These are phyloP conservation scores for Metrosideros polymorpha DNA, from an alignment of 441 rosid species.

Conservation along the genomic window DNA sequence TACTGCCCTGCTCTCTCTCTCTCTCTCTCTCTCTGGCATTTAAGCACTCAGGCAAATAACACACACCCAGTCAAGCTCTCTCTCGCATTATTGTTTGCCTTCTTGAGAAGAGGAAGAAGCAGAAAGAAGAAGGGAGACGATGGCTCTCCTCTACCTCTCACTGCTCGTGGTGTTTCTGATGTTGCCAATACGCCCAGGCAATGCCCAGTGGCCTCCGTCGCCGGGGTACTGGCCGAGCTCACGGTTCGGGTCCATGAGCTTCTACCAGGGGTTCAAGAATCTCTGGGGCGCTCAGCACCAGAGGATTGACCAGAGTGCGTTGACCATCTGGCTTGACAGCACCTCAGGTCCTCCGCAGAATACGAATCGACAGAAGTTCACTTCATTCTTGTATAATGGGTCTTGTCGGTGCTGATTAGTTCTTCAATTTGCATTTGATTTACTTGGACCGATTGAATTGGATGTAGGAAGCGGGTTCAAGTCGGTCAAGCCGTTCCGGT, in stretches of 20 bases:
- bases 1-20: constrained; percentile 6
- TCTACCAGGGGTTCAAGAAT: constrained; percentile 55
- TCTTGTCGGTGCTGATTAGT: not conserved
- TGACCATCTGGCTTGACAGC: constrained; percentile 83
- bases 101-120: not conserved
- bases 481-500: constrained; percentile 70
- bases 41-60: not conserved
- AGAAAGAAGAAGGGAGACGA: not conserved
- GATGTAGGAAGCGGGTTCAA: constrained; percentile 82
- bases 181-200: constrained; percentile 28
- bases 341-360: constrained; percentile 40
- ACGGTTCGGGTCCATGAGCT: constrained; percentile 54
- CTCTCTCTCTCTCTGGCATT: not conserved
- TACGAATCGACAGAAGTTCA: not conserved
- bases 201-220: constrained; percentile 67
- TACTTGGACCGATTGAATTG: not conserved
- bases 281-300: constrained; percentile 92
- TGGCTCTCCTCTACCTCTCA: constrained; percentile 26
- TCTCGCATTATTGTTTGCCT: not conserved
- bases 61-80: not conserved
- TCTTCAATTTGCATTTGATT: not conserved
- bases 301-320: constrained; percentile 41
- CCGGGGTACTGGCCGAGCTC: constrained; percentile 95
- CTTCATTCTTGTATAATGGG: not conserved
- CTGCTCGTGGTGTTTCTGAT: constrained; percentile 9